These are phyloP conservation scores for Bimuria novae-zelandiae DNA, from an alignment of 2,329 filamentous ascomycete genomes.

Conservation along the genomic window DNA sequence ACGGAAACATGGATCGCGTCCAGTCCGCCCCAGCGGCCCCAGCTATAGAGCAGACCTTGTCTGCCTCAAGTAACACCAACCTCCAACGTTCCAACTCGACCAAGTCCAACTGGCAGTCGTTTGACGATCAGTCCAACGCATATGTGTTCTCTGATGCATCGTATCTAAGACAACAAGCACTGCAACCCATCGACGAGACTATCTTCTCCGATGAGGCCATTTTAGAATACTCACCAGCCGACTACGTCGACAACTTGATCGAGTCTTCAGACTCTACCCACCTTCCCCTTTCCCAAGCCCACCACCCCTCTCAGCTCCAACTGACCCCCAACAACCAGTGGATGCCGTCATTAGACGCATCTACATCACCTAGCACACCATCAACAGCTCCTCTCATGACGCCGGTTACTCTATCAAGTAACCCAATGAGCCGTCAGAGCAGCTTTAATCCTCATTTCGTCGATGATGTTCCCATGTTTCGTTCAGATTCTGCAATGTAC, in stretches of 20 bases:
- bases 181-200: constrained; percentile 34
- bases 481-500: constrained; percentile 47
- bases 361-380: constrained; percentile 43
- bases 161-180: constrained; percentile 22
- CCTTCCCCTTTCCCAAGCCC: constrained; percentile 25
- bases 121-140: constrained; percentile 28
- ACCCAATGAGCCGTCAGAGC: constrained; percentile 52
- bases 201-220: constrained; percentile 24
- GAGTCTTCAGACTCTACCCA: constrained; percentile 28
- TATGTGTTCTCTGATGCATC: constrained; percentile 39
- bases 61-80: constrained; percentile 24
- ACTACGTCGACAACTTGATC: constrained; percentile 42
- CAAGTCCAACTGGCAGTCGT: constrained; percentile 29
- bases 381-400: constrained; percentile 44
- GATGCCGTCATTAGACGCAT: constrained; percentile 39
- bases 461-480: constrained; percentile 51
- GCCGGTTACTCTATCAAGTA: constrained; percentile 45
- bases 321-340: constrained; percentile 40
- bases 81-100: constrained; percentile 30
- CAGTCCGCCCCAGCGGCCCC: constrained; percentile 38
- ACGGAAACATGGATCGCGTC: constrained; percentile 38
- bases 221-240: constrained; percentile 43
- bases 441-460: constrained; percentile 50
- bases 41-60: constrained; percentile 37
- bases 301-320: constrained; percentile 31